Base-by-base conservation (phyloP, 225 moss, liverwort and hornwort species). In the Ulota crispa region DNA sequence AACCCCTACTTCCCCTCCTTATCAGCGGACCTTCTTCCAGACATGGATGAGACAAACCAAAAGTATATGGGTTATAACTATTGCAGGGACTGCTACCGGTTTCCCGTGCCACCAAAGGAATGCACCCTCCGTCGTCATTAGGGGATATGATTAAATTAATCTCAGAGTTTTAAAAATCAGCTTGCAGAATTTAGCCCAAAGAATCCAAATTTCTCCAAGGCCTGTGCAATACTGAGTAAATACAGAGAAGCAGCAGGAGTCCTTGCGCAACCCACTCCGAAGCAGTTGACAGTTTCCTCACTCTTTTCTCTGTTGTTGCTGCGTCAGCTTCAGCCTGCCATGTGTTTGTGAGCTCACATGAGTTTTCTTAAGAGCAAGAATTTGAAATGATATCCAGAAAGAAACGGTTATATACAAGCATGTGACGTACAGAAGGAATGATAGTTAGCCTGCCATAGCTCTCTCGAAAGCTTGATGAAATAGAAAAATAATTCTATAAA, bases 401-500 rank as follows among this genome's bases (percentile, higher is more conserved):
- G 45, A 26, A 32, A 55, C 27, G 39, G 32, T 31, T 39, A 7
- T 12, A 72, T 42, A 23, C 54, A 62, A 85, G 68, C 53, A 68
- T 26, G 20, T 32, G 31, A 27, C 55, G 7, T 12, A 52, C 11
- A 31, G 15, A 67, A 52, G 52, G n/a, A 69, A 63, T 45, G 28
- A n/a, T 55, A 37, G 64, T 78, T 67, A 41, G 3, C 77, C 71
- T 81, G 91, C 87, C 71, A 92, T 81, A 80, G 90, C 76, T 56
- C 85, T 37, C 59, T 88, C 79, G 30, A 92, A 72, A 75, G 89
- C 84, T 68, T 45, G 43, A 13, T 37, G 43, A 69, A 7, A 78
- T 45, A 68, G 31, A 78, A 78, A 42, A 59, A 20, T 13, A 34
- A 61, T 62, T 45, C 26, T 9, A 15, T 3, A 50, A 9, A 45